Conservation (phyloP, 106 monocot species). For the Acorus calamus region DNA sequence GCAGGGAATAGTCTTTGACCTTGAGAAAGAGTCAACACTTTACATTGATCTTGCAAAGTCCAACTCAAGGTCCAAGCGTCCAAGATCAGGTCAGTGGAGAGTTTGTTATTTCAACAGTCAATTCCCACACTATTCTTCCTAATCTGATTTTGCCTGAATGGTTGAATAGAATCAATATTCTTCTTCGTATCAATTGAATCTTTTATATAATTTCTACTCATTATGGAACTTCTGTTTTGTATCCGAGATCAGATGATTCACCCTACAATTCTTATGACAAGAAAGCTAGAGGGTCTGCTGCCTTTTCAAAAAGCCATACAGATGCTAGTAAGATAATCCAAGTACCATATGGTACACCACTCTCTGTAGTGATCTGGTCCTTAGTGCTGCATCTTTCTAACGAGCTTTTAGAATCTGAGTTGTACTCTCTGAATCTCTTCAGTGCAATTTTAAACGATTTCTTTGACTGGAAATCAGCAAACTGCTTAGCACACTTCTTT, state of each 20-base stretch:
- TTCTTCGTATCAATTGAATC: too few relatives aligned
- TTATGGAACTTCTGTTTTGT: background rate
- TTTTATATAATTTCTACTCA: too few relatives aligned
- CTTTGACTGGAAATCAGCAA: too few relatives aligned
- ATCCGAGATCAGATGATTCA: slow-evolving; percentile 32
- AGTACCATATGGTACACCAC: background rate
- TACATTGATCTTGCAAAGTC: slow-evolving; percentile 77
- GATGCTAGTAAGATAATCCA: slow-evolving; percentile 39
- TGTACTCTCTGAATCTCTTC: too few relatives aligned
- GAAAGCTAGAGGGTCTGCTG: slow-evolving; percentile 22
- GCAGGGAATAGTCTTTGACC: slow-evolving; percentile 79
- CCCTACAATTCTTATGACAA: slow-evolving; percentile 27
- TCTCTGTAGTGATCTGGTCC: too few relatives aligned
- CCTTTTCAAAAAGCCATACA: slow-evolving; percentile 28
- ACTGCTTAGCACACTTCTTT: background rate
- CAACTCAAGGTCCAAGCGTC: slow-evolving; percentile 69
- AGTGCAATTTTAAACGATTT: too few relatives aligned
- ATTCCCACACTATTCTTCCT: background rate
- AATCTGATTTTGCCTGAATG: too few relatives aligned
- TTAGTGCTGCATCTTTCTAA: too few relatives aligned
- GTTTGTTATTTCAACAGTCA: background rate
- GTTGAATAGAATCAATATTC: too few relatives aligned
- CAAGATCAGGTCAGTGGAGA: slow-evolving; percentile 35
- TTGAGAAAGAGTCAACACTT: slow-evolving; percentile 60
- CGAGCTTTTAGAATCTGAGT: too few relatives aligned